Conservation (phyloP, 176 grass and related monocot species). For the Luzula sylvatica region DNA sequence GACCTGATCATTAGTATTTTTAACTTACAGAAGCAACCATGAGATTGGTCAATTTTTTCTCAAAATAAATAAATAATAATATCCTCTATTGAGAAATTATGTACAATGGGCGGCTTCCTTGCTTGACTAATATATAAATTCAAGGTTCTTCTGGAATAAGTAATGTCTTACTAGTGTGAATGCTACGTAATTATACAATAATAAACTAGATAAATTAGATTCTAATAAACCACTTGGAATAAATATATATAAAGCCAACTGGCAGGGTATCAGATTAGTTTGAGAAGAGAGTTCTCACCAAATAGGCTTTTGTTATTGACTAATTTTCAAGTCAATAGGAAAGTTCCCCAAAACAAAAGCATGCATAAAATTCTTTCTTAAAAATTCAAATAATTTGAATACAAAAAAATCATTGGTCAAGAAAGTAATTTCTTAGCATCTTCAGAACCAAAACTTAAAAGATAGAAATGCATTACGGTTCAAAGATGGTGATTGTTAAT, state of each 20-base stretch:
- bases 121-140: constrained; percentile 3
- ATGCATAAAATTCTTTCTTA: too few relatives aligned
- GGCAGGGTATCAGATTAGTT: too few relatives aligned
- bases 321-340: too few relatives aligned
- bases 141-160: neutral
- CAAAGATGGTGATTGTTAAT: too few relatives aligned
- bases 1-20: constrained; percentile 8
- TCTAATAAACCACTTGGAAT: neutral
- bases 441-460: too few relatives aligned
- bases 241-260: neutral
- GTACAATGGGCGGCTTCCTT: neutral
- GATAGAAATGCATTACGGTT: too few relatives aligned
- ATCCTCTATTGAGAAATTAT: neutral
- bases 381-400: too few relatives aligned
- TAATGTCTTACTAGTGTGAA: neutral
- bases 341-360: too few relatives aligned
- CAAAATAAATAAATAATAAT: constrained; percentile 6
- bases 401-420: too few relatives aligned
- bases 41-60: neutral
- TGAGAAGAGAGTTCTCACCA: too few relatives aligned
- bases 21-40: constrained; percentile 4
- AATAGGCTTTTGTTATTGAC: too few relatives aligned
- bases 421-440: too few relatives aligned
- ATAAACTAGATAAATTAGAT: neutral
- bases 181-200: neutral